These are phyloP conservation scores for Cladorrhinum sp. DNA, from an alignment of 2,329 filamentous ascomycete genomes.

Conservation along the genomic window DNA sequence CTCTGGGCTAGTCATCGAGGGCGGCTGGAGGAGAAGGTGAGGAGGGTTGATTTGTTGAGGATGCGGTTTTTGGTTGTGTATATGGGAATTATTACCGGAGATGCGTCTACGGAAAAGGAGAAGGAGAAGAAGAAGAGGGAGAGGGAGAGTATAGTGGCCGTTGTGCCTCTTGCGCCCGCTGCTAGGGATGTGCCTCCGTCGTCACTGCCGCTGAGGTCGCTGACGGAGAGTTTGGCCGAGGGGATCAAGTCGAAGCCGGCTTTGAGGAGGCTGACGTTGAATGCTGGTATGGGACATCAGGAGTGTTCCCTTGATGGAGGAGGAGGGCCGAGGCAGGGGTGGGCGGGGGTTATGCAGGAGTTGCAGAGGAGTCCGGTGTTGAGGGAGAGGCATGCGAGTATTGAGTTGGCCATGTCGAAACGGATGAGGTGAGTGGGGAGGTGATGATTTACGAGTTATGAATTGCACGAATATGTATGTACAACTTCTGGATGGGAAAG, in stretches of 20 bases:
- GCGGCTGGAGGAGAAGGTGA: constrained; percentile 55
- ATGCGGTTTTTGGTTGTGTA: constrained; percentile 64
- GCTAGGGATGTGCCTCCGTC: constrained; percentile 24
- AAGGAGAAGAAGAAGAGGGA: constrained; percentile 19
- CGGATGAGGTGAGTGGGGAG: constrained; percentile 22
- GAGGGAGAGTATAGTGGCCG: neutral
- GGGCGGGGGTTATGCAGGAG: constrained; percentile 62
- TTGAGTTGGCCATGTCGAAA: constrained; percentile 55
- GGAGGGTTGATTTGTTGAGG: constrained; percentile 57
- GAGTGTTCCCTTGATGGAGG: constrained; percentile 47
- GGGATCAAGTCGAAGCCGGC: constrained; percentile 45
- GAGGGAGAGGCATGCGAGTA: constrained; percentile 60
- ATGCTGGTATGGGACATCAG: constrained; percentile 51
- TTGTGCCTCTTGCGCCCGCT: constrained; percentile 6
- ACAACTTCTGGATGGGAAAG: neutral
- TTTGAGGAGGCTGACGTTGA: constrained; percentile 51
- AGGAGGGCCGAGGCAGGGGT: constrained; percentile 51
- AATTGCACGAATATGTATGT: neutral
- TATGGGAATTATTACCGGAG: constrained; percentile 55
- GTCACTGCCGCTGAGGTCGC: constrained; percentile 16
- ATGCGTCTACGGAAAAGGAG: constrained; percentile 39
- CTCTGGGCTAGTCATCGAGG: constrained; percentile 57
- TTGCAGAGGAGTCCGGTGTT: constrained; percentile 59
- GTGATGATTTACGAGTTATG: constrained; percentile 12
- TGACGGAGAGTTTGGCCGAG: constrained; percentile 44